These are phyloP conservation scores for Nemophila menziesii DNA, from an alignment of 257 asterid species.

Conservation along the genomic window DNA sequence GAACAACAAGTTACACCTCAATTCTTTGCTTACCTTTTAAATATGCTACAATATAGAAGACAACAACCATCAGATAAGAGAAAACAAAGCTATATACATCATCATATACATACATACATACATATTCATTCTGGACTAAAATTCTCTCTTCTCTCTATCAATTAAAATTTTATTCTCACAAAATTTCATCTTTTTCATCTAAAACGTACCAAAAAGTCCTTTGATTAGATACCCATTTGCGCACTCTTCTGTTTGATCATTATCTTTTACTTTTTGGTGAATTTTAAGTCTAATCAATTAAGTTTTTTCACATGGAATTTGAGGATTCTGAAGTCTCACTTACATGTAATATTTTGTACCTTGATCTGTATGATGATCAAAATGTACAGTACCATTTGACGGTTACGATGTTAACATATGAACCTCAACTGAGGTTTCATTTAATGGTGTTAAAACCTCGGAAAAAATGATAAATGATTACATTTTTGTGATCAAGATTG, in stretches of 20 bases:
- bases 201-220: slow-evolving; percentile 10
- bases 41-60: slow-evolving; percentile 19
- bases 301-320: slow-evolving; percentile 34
- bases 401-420: slow-evolving; percentile 4
- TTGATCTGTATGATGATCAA: slow-evolving; percentile 47
- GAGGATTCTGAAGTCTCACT: slow-evolving; percentile 35
- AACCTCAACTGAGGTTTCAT: slow-evolving; percentile 30
- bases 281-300: slow-evolving; percentile 18
- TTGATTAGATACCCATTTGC: slow-evolving; percentile 34
- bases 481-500: slow-evolving; percentile 22
- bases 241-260: slow-evolving; percentile 24
- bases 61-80: slow-evolving; percentile 27
- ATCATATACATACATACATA: slow-evolving; percentile 21
- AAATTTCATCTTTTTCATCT: slow-evolving; percentile 18
- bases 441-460: slow-evolving; percentile 14
- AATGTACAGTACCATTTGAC: slow-evolving; percentile 33
- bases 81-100: slow-evolving; percentile 32
- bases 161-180: slow-evolving; percentile 18
- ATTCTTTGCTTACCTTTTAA: slow-evolving; percentile 21
- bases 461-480: slow-evolving; percentile 27
- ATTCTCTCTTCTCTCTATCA: slow-evolving; percentile 9
- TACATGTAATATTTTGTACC: slow-evolving; percentile 33
- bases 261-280: slow-evolving; percentile 13
- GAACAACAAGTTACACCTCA: slow-evolving; percentile 32
- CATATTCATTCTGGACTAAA: slow-evolving; percentile 22